Evolutionary conservation across 352 stramenopile species (phyloP).

Genomic region (Globisporangium middletonii): DNA sequence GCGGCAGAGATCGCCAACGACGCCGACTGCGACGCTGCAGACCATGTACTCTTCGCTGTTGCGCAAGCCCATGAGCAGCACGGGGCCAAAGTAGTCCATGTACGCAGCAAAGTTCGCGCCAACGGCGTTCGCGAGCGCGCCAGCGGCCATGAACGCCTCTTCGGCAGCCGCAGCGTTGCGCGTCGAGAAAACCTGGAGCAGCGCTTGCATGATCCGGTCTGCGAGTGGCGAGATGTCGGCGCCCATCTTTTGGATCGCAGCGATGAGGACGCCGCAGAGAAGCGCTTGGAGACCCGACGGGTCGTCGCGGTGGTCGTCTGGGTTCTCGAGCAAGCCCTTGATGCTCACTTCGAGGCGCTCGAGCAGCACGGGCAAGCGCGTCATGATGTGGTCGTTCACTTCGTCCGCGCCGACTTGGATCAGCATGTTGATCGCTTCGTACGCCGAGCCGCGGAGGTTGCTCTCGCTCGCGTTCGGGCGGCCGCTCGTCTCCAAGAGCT

Average conservation of each 20-base stretch:
- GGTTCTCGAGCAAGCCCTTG: constrained; percentile 53
- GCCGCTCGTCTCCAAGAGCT: constrained; percentile 89
- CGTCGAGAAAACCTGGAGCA: constrained; percentile 94
- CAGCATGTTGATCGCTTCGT: constrained; percentile 93
- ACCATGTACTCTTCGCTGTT: constrained; percentile 97
- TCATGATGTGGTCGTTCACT: constrained; percentile 75
- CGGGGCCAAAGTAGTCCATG: constrained; percentile 91
- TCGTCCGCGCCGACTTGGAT: constrained; percentile 82
- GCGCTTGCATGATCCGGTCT: constrained; percentile 93
- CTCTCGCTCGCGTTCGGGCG: constrained; percentile 84
- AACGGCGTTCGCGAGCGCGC: constrained; percentile 90
- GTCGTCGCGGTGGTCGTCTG: constrained; percentile 70
- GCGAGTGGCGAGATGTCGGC: constrained; percentile 81
- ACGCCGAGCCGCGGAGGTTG: constrained; percentile 89
- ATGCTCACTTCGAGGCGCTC: constrained; percentile 76
- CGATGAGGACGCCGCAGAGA: constrained; percentile 90
- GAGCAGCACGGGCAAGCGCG: constrained; percentile 71
- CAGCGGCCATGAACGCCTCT: constrained; percentile 94
- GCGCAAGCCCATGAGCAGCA: constrained; percentile 89
- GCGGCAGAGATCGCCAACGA: constrained; percentile 94
- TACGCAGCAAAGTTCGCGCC: constrained; percentile 94
- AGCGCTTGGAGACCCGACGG: constrained; percentile 76
- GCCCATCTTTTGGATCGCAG: constrained; percentile 91
- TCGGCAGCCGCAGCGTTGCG: constrained; percentile 93
- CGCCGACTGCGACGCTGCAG: constrained; percentile 93